Evolutionary conservation across 345 rosid genomes (phyloP).

Genomic region (Alliaria petiolata): DNA sequence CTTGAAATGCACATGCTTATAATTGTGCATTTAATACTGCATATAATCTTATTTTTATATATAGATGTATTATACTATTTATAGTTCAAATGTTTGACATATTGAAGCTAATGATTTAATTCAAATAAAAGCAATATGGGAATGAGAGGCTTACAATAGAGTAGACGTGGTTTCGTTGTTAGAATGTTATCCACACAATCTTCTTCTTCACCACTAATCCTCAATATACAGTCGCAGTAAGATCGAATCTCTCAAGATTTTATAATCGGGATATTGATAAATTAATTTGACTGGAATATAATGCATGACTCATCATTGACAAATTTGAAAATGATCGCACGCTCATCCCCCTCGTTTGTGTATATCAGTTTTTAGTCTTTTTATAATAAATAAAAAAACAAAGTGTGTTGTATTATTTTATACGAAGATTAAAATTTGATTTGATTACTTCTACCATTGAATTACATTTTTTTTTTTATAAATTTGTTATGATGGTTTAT

Average conservation of each 20-base stretch:
- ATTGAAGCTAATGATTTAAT: conserved; percentile 7
- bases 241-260: not conserved
- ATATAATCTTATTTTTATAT: not conserved
- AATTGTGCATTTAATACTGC: not conserved
- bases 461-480: not conserved
- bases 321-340: conserved; percentile 5
- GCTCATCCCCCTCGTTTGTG: not conserved
- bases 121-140: not conserved
- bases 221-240: not conserved
- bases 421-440: not conserved
- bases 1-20: conserved; percentile 11
- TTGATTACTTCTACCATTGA: not conserved
- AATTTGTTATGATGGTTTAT: not conserved
- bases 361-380: not conserved
- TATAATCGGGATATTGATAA: not conserved
- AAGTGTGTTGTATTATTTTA: not conserved
- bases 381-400: not conserved
- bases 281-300: not conserved
- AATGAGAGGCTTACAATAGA: conserved; percentile 19
- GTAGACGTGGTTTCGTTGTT: not conserved
- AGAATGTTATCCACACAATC: conserved; percentile 8
- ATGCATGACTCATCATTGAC: conserved; percentile 12
- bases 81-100: conserved; percentile 21
- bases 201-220: not conserved
- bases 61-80: not conserved